Conservation (phyloP, 306 rosid genomes). For the Prinsepia uniflora region DNA sequence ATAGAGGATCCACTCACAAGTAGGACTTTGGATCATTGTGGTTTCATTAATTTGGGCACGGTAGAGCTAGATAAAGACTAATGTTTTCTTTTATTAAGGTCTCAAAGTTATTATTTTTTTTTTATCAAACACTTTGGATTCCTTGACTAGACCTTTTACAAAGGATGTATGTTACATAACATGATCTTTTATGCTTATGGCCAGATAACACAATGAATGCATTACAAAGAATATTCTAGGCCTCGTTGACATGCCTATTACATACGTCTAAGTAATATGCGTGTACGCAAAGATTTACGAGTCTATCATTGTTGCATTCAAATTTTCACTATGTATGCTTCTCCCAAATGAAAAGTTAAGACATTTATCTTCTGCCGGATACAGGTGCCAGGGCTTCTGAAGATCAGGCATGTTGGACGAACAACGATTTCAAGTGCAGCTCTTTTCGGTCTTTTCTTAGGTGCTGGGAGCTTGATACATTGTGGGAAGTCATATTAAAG, state of each 20-base stretch:
- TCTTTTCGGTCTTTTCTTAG: slow-evolving; percentile 77
- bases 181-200: neutral
- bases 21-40: no score
- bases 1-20: no score
- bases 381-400: slow-evolving; percentile 85
- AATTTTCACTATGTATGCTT: neutral
- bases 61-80: neutral
- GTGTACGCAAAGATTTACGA: neutral
- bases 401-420: slow-evolving; percentile 79
- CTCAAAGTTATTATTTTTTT: no score
- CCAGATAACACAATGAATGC: neutral
- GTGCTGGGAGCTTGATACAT: slow-evolving; percentile 89
- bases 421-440: slow-evolving; percentile 81
- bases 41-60: no score
- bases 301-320: neutral
- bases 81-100: neutral
- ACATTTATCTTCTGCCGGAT: slow-evolving; percentile 12
- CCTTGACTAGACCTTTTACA: neutral
- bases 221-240: no score
- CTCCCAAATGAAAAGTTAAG: neutral
- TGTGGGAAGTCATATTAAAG: slow-evolving; percentile 81
- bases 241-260: neutral
- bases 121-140: neutral
- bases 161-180: no score
- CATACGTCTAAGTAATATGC: no score